Evolutionary conservation across 2,329 filamentous ascomycete genomes (phyloP).

Genomic region (Fusarium newnesense): DNA sequence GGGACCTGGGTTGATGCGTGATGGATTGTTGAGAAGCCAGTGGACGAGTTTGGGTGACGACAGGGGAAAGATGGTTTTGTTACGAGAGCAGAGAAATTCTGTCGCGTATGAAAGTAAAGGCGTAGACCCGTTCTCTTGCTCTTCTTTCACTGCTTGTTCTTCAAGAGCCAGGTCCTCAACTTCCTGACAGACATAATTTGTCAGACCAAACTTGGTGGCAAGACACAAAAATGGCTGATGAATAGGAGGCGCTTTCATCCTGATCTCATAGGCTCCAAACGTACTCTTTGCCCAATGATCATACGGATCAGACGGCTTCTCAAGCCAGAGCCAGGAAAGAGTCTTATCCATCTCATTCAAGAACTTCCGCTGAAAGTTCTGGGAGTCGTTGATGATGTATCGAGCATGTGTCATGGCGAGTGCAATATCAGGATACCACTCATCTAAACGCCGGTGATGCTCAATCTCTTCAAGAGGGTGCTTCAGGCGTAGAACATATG

Average conservation of each 20-base stretch:
- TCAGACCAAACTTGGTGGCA: slow-evolving; percentile 1
- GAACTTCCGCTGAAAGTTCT: neutral
- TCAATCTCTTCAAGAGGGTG: slow-evolving; percentile 48
- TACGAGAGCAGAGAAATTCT: slow-evolving; percentile 15
- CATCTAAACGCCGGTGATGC: slow-evolving; percentile 51
- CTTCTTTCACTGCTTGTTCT: too few relatives aligned
- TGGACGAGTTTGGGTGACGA: neutral
- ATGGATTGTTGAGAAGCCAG: slow-evolving; percentile 1
- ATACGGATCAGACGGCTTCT: neutral
- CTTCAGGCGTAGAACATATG: slow-evolving; percentile 47
- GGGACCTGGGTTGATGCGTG: neutral
- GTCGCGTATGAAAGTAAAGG: slow-evolving; percentile 10
- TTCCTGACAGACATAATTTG: slow-evolving; percentile 2
- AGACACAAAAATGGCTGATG: slow-evolving; percentile 1
- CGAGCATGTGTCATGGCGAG: slow-evolving; percentile 52
- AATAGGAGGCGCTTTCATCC: slow-evolving; percentile 10
- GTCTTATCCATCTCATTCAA: slow-evolving; percentile 11
- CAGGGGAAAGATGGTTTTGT: slow-evolving; percentile 10
- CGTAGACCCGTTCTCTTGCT: neutral
- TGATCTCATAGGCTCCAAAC: slow-evolving; percentile 8
- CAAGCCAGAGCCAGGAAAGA: slow-evolving; percentile 8
- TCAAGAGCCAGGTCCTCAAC: neutral
- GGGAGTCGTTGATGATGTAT: slow-evolving; percentile 34
- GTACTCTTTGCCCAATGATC: slow-evolving; percentile 19
- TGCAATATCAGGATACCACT: slow-evolving; percentile 53